A percentile compares a stretch with the other conserved stretches of the same genome.
Evolutionary conservation across 208 protist species (phyloP).

Genomic region (Leishmania braziliensis): DNA sequence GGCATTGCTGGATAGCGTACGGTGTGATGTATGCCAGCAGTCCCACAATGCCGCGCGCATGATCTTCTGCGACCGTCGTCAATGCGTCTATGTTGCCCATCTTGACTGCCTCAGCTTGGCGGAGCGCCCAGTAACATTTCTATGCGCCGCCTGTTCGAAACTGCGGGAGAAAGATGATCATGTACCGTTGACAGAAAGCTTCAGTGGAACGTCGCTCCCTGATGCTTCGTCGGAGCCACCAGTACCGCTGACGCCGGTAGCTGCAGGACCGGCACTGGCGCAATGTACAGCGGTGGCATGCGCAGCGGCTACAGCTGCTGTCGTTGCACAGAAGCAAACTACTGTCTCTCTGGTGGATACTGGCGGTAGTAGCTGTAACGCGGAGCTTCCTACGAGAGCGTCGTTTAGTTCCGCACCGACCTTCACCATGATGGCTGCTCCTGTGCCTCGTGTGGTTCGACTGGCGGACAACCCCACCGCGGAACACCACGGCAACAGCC

Average conservation of each 20-base stretch:
- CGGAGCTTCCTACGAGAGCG: not conserved
- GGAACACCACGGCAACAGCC: not conserved
- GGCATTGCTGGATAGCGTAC: conserved; percentile 21
- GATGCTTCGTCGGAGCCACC: not conserved
- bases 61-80: conserved; percentile 83
- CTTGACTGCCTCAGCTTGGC: conserved; percentile 68
- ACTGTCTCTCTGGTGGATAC: not conserved
- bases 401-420: not conserved
- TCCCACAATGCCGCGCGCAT: conserved; percentile 67
- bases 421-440: not conserved
- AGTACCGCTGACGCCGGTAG: not conserved
- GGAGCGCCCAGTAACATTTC: conserved; percentile 70
- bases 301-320: not conserved
- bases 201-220: not conserved
- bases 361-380: not conserved
- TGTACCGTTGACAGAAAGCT: not conserved
- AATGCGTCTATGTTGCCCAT: conserved; percentile 78
- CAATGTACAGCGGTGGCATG: not conserved
- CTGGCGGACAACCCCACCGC: too few relatives aligned
- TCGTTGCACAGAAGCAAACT: not conserved
- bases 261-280: not conserved
- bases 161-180: conserved; percentile 27
- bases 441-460: not conserved
- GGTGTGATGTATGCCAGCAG: conserved; percentile 69
- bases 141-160: conserved; percentile 56